Evolutionary conservation across 495 filamentous ascomycete genomes (phyloP), one percentile per base, ranked within the genome.

Genomic region (Tuber aestivum): DNA sequence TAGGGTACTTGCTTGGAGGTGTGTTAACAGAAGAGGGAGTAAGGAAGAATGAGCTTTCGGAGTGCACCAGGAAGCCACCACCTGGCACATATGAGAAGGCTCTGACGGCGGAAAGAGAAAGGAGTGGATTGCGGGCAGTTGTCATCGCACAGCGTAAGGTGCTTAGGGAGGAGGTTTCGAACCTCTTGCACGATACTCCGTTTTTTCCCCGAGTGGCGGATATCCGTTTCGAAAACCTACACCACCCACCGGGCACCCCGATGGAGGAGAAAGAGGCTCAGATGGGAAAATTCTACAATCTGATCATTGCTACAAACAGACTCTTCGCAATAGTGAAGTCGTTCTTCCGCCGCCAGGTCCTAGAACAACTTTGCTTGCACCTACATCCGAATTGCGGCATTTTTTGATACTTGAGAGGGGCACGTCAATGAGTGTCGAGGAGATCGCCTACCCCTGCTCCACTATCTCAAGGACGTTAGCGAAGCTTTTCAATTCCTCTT

Each of bases 161-260:
- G 3, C 87, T 99, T 48, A 91, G 93, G 23, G 86, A 92, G 37
- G 91, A 94, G 27, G 87, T 92, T n/a, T 92, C 92, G 73, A 85
- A 84, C 41, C 88, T 97, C 76, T 87, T 98, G 18, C 89, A 95
- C 21, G 91, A 97, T 80, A 97, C 95, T 0, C 93, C 90, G 0
- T 98, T 99, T 82, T 87, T 99, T 37, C 95, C 95, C 16, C 92
- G 94, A 3, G 85, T 98, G 40, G 95, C 95, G 23, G 94, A 99
- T 71, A 70, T 70, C 44, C 73, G 81, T 40, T 72, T 78, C 3
- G 75, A 80, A 40, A 81, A 81, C 37, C 32, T 76, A 23, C n/a
- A n/a, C n/a, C n/a, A n/a, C n/a, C n/a, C n/a, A n/a, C n/a, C n/a
- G n/a, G n/a, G n/a, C n/a, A n/a, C n/a, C n/a, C n/a, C n/a, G n/a